Percentiles rank a stretch among this genome's conserved stretches.
These are phyloP conservation scores for Fusarium ambrosium DNA, from an alignment of 2,329 filamentous ascomycete genomes.

Conservation along the genomic window DNA sequence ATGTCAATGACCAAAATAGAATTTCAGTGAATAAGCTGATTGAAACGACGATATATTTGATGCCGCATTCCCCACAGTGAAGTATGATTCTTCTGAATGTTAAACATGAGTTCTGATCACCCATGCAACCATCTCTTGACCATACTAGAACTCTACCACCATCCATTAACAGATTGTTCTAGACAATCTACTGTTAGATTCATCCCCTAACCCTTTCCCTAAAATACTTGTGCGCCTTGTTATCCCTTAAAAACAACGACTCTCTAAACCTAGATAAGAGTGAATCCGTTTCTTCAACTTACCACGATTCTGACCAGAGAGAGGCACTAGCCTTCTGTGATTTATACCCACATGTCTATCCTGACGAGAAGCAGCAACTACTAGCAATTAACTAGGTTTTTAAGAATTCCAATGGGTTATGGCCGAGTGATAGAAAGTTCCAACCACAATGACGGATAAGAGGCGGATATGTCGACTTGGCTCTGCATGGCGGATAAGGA, in stretches of 20 bases:
- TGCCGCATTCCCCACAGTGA: neutral
- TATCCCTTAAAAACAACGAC: neutral
- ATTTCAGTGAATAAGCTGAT: neutral
- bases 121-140: too few relatives aligned
- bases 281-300: neutral
- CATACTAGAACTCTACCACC: too few relatives aligned
- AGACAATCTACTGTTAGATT: neutral
- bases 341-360: too few relatives aligned
- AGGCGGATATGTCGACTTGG: neutral
- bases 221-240: neutral
- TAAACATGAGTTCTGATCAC: neutral
- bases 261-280: neutral
- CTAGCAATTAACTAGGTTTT: neutral
- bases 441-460: neutral
- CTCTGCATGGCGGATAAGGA: neutral
- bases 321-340: neutral
- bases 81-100: neutral
- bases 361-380: neutral
- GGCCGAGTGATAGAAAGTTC: neutral
- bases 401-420: neutral
- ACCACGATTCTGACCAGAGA: neutral
- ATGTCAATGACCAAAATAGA: neutral
- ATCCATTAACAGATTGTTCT: neutral
- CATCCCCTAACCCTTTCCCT: neutral
- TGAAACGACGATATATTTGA: neutral